Conservation (phyloP, 108 stramenopile genomes). For the Cyclotella baltica region DNA sequence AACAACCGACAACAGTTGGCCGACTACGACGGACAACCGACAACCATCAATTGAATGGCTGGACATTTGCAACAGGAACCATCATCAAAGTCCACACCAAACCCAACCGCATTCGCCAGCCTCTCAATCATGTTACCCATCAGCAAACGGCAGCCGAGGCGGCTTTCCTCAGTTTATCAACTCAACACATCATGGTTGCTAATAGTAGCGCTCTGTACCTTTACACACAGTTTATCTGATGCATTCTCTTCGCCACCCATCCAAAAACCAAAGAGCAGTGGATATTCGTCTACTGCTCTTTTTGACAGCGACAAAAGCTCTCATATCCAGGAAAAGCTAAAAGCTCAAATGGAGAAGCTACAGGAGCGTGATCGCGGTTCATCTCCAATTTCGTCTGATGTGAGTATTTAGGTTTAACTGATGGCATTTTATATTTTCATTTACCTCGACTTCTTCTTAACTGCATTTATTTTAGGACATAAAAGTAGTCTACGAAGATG, state of each 20-base stretch:
- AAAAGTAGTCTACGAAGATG: slow-evolving; percentile 77
- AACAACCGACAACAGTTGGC: no score
- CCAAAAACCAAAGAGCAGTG: background rate
- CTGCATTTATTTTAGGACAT: slow-evolving; percentile 70
- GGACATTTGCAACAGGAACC: no score
- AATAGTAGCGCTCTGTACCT: background rate
- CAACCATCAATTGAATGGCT: no score
- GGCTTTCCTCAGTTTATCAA: no score
- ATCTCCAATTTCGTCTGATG: slow-evolving; percentile 29
- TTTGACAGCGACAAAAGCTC: slow-evolving; percentile 23
- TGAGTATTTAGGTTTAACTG: slow-evolving; percentile 13
- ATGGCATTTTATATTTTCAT: background rate
- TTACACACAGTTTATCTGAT: background rate
- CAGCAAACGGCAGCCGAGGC: no score
- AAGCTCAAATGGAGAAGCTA: slow-evolving; percentile 42
- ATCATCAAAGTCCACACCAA: no score
- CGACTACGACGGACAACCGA: no score
- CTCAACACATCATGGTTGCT: no score
- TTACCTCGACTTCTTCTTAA: background rate
- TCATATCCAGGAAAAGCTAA: slow-evolving; percentile 45
- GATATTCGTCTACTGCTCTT: background rate
- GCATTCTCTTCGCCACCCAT: slow-evolving; percentile 16
- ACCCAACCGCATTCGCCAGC: no score
- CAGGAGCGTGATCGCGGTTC: slow-evolving; percentile 48
- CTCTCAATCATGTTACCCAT: no score